Conservation (phyloP, 257 asterid genomes). For the Nemophila menziesii region DNA sequence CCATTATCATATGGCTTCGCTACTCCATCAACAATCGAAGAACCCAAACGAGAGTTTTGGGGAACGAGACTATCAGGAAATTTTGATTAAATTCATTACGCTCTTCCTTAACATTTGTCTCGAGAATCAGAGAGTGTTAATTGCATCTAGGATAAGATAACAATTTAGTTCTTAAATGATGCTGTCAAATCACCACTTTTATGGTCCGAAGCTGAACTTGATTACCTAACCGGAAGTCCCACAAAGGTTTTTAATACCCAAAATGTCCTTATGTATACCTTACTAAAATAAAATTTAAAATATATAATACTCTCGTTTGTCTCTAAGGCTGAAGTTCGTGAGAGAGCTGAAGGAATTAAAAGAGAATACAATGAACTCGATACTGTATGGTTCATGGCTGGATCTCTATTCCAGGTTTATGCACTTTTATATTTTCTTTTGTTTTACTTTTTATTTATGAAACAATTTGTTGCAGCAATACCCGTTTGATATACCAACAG, state of each 20-base stretch:
- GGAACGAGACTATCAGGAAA: constrained; percentile 78
- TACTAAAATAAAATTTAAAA: background rate
- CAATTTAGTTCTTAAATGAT: no score
- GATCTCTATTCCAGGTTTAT: constrained; percentile 78
- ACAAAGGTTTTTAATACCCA: constrained; percentile 45
- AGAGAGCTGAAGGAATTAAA: constrained; percentile 86
- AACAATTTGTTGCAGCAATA: constrained; percentile 62
- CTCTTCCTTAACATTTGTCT: no score
- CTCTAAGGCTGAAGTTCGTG: constrained; percentile 61
- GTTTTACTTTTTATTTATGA: constrained; percentile 8
- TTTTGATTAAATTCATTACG: constrained; percentile 9
- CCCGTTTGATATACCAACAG: constrained; percentile 96
- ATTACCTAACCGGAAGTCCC: constrained; percentile 90
- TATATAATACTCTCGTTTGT: constrained; percentile 6
- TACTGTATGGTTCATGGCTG: constrained; percentile 99
- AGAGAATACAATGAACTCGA: constrained; percentile 94
- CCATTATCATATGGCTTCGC: no score
- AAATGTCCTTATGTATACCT: background rate
- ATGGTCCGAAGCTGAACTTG: constrained; percentile 82
- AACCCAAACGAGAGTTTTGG: constrained; percentile 90
- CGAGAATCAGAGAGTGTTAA: background rate
- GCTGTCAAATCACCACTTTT: constrained; percentile 94
- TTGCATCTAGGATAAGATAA: no score
- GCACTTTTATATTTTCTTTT: background rate
- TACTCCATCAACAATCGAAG: no score